Percentiles rank a stretch among this genome's conserved stretches.
phyloP scores from a whole-genome alignment of 192 early-diverging fungal genomes.

The Linnemannia exigua region DNA sequence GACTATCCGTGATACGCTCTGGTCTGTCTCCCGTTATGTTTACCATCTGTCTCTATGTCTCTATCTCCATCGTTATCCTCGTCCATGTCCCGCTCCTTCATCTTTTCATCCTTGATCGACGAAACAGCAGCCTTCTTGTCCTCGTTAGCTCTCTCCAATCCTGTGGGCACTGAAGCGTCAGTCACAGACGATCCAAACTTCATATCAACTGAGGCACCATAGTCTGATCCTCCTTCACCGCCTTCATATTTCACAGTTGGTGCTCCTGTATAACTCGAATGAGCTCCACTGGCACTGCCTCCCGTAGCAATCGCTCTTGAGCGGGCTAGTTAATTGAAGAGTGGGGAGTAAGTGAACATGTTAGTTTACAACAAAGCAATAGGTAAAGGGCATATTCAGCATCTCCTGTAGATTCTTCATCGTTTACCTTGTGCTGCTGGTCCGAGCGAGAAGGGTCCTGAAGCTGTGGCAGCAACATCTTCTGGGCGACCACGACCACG shows the following conservation, averaged over 20 bases:
- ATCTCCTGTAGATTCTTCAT: not conserved
- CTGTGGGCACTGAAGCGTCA: constrained; percentile 52
- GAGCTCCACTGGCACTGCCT: constrained; percentile 50
- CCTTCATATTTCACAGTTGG: constrained; percentile 30
- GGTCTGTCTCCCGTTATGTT: not conserved
- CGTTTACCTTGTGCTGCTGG: constrained; percentile 53
- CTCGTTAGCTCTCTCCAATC: constrained; percentile 28
- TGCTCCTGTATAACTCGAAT: constrained; percentile 50
- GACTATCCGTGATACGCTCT: not conserved
- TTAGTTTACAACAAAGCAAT: not conserved
- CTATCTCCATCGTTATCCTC: not conserved
- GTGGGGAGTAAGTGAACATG: not conserved
- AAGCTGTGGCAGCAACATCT: constrained; percentile 56
- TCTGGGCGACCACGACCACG: constrained; percentile 28
- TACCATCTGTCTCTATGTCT: not conserved
- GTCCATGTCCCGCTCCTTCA: constrained; percentile 32
- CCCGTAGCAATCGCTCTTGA: constrained; percentile 28
- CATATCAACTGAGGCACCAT: constrained; percentile 49
- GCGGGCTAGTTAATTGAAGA: constrained; percentile 17
- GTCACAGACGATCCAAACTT: constrained; percentile 43
- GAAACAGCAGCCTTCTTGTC: constrained; percentile 6
- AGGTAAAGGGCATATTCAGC: not conserved
- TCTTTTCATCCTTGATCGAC: constrained; percentile 26
- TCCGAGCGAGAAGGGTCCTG: constrained; percentile 68
- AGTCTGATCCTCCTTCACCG: constrained; percentile 39